Percentiles rank a stretch among this genome's conserved stretches.
These are phyloP conservation scores for Pseudisothecium myosuroides DNA, from an alignment of 225 moss, liverwort and hornwort species.

Conservation along the genomic window DNA sequence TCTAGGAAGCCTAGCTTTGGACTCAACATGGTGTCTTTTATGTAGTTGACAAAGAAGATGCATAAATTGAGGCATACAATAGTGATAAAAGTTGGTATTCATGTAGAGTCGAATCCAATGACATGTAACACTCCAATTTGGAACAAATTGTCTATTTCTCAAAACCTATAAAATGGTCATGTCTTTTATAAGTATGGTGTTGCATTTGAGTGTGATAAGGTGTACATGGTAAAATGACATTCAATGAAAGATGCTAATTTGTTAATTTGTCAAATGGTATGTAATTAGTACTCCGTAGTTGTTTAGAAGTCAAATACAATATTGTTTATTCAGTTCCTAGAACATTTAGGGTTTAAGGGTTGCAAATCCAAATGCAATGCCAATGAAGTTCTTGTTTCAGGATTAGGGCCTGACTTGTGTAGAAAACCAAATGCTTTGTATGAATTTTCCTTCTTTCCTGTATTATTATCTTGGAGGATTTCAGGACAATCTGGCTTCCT, in stretches of 20 bases:
- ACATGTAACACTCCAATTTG: background rate
- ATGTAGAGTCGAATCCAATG: background rate
- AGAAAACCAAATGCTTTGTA: background rate
- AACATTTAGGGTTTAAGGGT: background rate
- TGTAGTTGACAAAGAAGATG: background rate
- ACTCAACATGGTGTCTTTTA: background rate
- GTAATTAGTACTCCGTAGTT: too few species aligned
- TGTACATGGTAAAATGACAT: background rate
- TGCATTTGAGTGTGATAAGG: background rate
- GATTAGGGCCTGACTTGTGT: too few species aligned
- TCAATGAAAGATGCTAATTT: background rate
- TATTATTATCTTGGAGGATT: background rate
- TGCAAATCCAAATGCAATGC: background rate
- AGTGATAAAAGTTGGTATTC: background rate
- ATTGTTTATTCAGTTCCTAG: rapidly evolving
- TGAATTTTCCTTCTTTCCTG: background rate
- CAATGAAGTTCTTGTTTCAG: background rate
- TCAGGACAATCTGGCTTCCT: background rate
- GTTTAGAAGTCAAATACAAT: background rate
- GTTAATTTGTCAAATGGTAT: background rate
- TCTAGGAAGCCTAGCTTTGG: background rate
- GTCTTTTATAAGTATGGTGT: too few species aligned
- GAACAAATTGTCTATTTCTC: background rate
- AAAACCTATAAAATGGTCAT: background rate
- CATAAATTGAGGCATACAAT: background rate